Percentiles rank a stretch among this genome's conserved stretches.
These are phyloP conservation scores for Zygosaccharomyces siamensis DNA, from an alignment of 805 yeast genomes.

Conservation along the genomic window DNA sequence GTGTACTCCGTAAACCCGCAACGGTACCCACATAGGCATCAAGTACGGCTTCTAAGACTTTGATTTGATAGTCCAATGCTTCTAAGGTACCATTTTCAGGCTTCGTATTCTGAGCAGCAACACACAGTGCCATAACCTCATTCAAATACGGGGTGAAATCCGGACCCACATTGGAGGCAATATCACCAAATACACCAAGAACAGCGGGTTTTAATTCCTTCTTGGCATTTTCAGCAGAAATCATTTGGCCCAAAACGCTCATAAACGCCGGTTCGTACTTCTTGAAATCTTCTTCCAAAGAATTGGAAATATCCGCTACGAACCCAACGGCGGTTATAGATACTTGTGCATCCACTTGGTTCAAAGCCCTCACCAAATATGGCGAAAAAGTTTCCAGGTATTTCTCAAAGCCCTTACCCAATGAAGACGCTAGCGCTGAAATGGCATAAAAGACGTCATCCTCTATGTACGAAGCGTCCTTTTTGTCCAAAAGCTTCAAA, in stretches of 20 bases:
- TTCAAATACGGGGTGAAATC: slow-evolving; percentile 71
- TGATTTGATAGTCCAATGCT: slow-evolving; percentile 65
- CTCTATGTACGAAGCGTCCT: slow-evolving; percentile 68
- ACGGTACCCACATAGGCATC: slow-evolving; percentile 95
- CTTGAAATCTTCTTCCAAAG: slow-evolving; percentile 67
- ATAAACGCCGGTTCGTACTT: slow-evolving; percentile 78
- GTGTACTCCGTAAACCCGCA: slow-evolving; percentile 73
- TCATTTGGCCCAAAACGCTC: slow-evolving; percentile 71
- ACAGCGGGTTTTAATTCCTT: slow-evolving; percentile 84
- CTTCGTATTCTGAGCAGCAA: slow-evolving; percentile 54
- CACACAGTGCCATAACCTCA: slow-evolving; percentile 75
- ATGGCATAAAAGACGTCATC: slow-evolving; percentile 93
- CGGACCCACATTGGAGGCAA: slow-evolving; percentile 81
- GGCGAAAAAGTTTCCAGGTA: slow-evolving; percentile 84
- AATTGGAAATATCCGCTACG: slow-evolving; percentile 89
- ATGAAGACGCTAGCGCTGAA: slow-evolving; percentile 80
- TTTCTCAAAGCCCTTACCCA: slow-evolving; percentile 63
- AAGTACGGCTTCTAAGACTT: slow-evolving; percentile 79
- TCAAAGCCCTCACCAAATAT: slow-evolving; percentile 69
- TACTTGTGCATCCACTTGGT: slow-evolving; percentile 76
- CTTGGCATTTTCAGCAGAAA: slow-evolving; percentile 62
- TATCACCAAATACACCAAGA: slow-evolving; percentile 90
- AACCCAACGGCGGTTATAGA: slow-evolving; percentile 90
- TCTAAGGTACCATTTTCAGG: slow-evolving; percentile 70
- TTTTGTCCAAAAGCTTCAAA: slow-evolving; percentile 59